Evolutionary conservation across 805 yeast genomes (phyloP).

Genomic region (Ogataea philodendri): DNA sequence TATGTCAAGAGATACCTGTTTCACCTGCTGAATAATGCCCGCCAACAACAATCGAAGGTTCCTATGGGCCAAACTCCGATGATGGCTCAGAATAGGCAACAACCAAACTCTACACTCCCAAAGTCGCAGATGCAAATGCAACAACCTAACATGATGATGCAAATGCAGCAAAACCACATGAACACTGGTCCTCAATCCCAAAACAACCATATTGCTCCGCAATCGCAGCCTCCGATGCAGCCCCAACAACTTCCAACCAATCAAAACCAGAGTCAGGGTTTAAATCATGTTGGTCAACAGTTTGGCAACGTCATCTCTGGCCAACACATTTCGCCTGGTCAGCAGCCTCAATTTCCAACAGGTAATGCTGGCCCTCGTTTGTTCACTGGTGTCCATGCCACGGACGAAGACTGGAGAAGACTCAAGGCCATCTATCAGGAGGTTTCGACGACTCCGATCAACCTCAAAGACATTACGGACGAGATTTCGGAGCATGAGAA

Average conservation of each 20-base stretch:
- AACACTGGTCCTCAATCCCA: slow-evolving; percentile 15
- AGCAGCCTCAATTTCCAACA: slow-evolving; percentile 13
- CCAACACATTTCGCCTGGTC: slow-evolving; percentile 15
- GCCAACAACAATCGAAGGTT: slow-evolving; percentile 21
- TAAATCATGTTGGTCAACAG: slow-evolving; percentile 20
- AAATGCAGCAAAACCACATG: slow-evolving; percentile 31
- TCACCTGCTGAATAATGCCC: slow-evolving; percentile 26
- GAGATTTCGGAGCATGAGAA: slow-evolving; percentile 63
- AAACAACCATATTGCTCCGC: slow-evolving; percentile 9
- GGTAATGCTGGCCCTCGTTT: slow-evolving; percentile 26
- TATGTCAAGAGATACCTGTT: slow-evolving; percentile 35
- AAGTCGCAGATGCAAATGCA: slow-evolving; percentile 23
- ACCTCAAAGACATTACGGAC: slow-evolving; percentile 63
- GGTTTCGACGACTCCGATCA: slow-evolving; percentile 63
- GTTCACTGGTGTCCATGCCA: slow-evolving; percentile 37
- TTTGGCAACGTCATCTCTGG: slow-evolving; percentile 13
- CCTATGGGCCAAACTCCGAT: slow-evolving; percentile 6
- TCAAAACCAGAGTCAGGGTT: slow-evolving; percentile 27
- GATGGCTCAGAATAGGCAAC: slow-evolving; percentile 20
- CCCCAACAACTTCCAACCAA: slow-evolving; percentile 35
- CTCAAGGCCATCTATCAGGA: slow-evolving; percentile 66
- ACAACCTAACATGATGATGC: slow-evolving; percentile 24
- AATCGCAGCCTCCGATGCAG: slow-evolving; percentile 12
- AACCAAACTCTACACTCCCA: slow-evolving; percentile 8
- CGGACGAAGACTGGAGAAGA: slow-evolving; percentile 61